Evolutionary conservation across 2,329 filamentous ascomycete species (phyloP).

Genomic region (Nectriaceae sp.): DNA sequence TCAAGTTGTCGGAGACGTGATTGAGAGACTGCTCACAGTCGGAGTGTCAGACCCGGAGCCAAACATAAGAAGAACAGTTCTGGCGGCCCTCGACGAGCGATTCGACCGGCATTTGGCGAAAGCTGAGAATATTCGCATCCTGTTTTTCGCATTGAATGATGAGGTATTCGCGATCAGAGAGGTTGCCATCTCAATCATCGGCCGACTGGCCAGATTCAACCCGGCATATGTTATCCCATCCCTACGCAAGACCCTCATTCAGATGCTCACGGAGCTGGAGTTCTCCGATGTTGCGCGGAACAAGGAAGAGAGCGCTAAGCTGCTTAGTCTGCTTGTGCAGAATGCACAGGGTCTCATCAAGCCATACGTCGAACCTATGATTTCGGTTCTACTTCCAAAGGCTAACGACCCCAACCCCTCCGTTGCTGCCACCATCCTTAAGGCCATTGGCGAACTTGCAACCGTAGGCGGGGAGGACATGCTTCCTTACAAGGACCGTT

Average conservation of each 20-base stretch:
- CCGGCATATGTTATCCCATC: slow-evolving; percentile 98
- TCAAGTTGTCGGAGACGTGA: slow-evolving; percentile 95
- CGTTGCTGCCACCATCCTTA: slow-evolving; percentile 92
- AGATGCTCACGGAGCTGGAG: slow-evolving; percentile 93
- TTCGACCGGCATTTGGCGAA: slow-evolving; percentile 98
- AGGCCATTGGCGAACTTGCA: slow-evolving; percentile 91
- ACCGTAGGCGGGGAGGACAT: slow-evolving; percentile 94
- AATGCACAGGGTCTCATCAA: slow-evolving; percentile 93
- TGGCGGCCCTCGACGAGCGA: slow-evolving; percentile 85
- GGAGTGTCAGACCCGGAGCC: slow-evolving; percentile 90
- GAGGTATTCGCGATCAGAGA: slow-evolving; percentile 91
- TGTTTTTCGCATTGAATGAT: slow-evolving; percentile 95
- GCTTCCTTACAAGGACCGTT: slow-evolving; percentile 82
- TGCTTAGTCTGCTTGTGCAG: slow-evolving; percentile 89
- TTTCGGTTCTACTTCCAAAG: slow-evolving; percentile 91
- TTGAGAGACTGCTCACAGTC: slow-evolving; percentile 93
- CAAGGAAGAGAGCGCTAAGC: slow-evolving; percentile 93
- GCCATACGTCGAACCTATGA: slow-evolving; percentile 96
- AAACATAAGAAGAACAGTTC: slow-evolving; percentile 84
- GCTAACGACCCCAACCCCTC: slow-evolving; percentile 81
- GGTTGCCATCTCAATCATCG: slow-evolving; percentile 94
- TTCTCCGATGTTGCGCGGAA: slow-evolving; percentile 93
- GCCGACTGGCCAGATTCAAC: slow-evolving; percentile 85
- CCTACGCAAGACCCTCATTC: slow-evolving; percentile 89
- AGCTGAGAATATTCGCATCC: slow-evolving; percentile 92